Base-by-base conservation (phyloP, 345 rosid genomes). In the Eucalyptus guilfoylei region DNA sequence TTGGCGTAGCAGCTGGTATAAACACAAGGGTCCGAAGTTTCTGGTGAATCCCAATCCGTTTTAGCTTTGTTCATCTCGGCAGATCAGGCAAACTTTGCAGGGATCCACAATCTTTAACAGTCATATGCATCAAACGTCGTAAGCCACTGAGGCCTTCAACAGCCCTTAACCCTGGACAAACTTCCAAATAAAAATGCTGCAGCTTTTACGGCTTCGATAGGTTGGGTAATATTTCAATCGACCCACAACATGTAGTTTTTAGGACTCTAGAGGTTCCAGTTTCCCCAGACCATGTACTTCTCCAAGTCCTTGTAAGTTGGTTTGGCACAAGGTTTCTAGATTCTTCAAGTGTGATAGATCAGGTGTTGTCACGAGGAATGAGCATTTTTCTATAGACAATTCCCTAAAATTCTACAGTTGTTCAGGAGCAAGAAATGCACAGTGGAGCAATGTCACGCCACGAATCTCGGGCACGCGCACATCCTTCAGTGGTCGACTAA, bases 61-160 rank as follows among this genome's bases (percentile, higher is more conserved):
- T 55, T 24, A 55, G 62, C 30, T 55, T 55, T 55, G 0, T 55
- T 24, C 30, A 55, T 55, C 28, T 55, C 28, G 13, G 62, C 62
- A 24, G 62, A 24, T 23, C 28, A 23, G 62, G 62, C 62, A 55
- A 55, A 55, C 62, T 55, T 55, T 1, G 62, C 8, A 9, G 62
- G 62, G 28, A 55, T 30, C 0, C 30, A 23, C 30, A 10, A 55
- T 55, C 0, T 55, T 55, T 55, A 55, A 55, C 28, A 23, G 62
- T 55, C 62, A 55, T 0, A 55, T 24, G 30, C 0, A 3, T 55
- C 62, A 4, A 55, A 55, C 1, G 13, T 55, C 0, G 62, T 55
- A 24, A 24, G 62, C 1, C 62, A 55, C 62, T 23, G 62, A 55
- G 62, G 62, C 62, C 28, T 1, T 55, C 62, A 55, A 24, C 13